Conservation (phyloP, 2,329 filamentous ascomycete species). For the Phialemoniopsis sp. region DNA sequence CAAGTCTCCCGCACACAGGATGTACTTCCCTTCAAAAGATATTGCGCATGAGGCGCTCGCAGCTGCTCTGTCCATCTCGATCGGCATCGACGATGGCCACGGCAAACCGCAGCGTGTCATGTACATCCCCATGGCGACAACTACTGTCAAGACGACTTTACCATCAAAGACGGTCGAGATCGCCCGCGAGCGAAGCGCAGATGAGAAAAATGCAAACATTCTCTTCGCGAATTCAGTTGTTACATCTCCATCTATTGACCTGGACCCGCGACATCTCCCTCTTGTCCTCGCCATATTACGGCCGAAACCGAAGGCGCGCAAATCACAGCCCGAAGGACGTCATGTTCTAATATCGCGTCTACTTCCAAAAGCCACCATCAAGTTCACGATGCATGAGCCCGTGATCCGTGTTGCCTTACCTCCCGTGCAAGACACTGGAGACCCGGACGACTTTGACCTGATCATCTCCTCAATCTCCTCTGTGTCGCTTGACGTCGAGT, state of each 20-base stretch:
- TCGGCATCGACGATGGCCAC: slow-evolving; percentile 87
- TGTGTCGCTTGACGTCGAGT: slow-evolving; percentile 87
- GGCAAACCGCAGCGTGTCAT: slow-evolving; percentile 81
- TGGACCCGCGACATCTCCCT: slow-evolving; percentile 88
- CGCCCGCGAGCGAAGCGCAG: slow-evolving; percentile 63
- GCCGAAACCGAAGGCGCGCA: slow-evolving; percentile 39
- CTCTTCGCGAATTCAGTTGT: slow-evolving; percentile 94
- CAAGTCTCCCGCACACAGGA: slow-evolving; percentile 89
- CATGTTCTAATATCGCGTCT: slow-evolving; percentile 82
- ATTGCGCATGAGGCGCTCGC: slow-evolving; percentile 92
- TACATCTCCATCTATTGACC: slow-evolving; percentile 89
- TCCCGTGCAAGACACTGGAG: slow-evolving; percentile 60
- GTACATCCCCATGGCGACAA: slow-evolving; percentile 97
- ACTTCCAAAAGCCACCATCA: slow-evolving; percentile 89
- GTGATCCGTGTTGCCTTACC: slow-evolving; percentile 87
- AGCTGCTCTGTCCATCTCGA: slow-evolving; percentile 85
- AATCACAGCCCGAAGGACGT: slow-evolving; percentile 39
- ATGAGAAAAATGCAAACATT: slow-evolving; percentile 92
- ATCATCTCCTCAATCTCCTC: slow-evolving; percentile 95
- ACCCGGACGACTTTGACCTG: slow-evolving; percentile 83
- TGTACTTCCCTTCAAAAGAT: slow-evolving; percentile 94
- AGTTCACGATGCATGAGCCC: slow-evolving; percentile 94
- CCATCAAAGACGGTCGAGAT: slow-evolving; percentile 91
- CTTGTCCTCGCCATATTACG: slow-evolving; percentile 75
- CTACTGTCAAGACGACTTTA: slow-evolving; percentile 87